Evolutionary conservation across 2,329 filamentous ascomycete species (phyloP).

Genomic region (Fonsecaea nubica): DNA sequence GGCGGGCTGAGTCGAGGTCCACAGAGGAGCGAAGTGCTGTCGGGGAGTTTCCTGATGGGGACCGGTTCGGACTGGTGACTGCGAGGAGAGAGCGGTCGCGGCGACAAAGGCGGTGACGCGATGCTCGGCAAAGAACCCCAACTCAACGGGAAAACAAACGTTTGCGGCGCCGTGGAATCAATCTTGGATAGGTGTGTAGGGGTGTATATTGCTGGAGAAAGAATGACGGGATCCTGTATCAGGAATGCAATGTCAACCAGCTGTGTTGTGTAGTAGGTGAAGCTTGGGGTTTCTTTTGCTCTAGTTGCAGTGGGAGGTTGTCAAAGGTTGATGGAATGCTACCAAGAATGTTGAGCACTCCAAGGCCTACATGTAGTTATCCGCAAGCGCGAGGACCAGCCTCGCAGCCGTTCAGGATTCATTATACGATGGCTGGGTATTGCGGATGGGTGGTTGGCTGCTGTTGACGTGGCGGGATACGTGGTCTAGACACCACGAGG

Average conservation of each 20-base stretch:
- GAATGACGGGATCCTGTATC: background rate
- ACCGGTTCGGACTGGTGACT: slow-evolving; percentile 35
- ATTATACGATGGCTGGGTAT: slow-evolving; percentile 29
- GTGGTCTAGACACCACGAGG: background rate
- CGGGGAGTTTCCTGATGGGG: slow-evolving; percentile 35
- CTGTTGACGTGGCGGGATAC: slow-evolving; percentile 16
- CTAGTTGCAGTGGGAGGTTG: slow-evolving; percentile 21
- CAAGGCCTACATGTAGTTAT: slow-evolving; percentile 31
- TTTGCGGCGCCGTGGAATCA: slow-evolving; percentile 28
- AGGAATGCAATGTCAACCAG: background rate
- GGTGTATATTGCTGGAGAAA: background rate
- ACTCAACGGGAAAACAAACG: slow-evolving; percentile 30
- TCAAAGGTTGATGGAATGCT: slow-evolving; percentile 21
- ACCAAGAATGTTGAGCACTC: slow-evolving; percentile 20
- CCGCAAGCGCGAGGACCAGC: slow-evolving; percentile 26
- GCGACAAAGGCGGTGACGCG: slow-evolving; percentile 23
- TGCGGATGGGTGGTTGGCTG: slow-evolving; percentile 21
- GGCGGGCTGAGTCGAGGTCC: slow-evolving; percentile 39
- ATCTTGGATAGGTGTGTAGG: slow-evolving; percentile 30
- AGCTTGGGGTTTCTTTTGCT: slow-evolving; percentile 6
- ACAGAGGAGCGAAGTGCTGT: slow-evolving; percentile 34
- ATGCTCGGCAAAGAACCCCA: background rate
- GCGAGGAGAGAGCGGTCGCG: slow-evolving; percentile 27
- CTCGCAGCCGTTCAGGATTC: slow-evolving; percentile 15
- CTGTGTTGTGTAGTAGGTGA: background rate